Base-by-base conservation (phyloP, 2,329 filamentous ascomycete species). In the Decorospora gaudefroyi region DNA sequence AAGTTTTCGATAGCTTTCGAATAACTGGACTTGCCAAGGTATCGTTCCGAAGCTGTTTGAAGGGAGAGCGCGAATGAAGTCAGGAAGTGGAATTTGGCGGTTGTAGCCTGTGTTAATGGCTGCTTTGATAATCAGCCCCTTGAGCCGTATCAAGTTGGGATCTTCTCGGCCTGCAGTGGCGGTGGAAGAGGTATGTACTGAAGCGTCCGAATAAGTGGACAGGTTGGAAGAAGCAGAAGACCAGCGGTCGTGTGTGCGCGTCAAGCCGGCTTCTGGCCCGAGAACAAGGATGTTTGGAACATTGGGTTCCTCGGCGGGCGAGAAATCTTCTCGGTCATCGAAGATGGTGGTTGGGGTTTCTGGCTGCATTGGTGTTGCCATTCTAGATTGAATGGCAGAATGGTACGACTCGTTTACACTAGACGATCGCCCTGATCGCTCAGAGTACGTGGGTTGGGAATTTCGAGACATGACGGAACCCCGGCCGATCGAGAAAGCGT, bases 291-390 rank as follows among this genome's bases (percentile, higher is more conserved):
- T 96, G 62, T 96, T 95, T 4, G 90, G 91, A 41, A 90, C 81
- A 26, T 84, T 85, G 0, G 85, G 86, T 30, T 85, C 82, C 54
- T 88, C 88, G 9, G 67, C 59, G 42, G 92, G 88, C 0, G 90
- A 95, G 29, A 90, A 82, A 3, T 88, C 71, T 9, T 75, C 74
- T 0, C 87, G 90, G 64, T 97, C 91, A 68, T 96, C 92, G 59
- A 96, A 96, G 57, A 96, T 90, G 4, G 91, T 97, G 0, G 92
- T 92, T 0, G 91, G 91, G 0, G 91, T 97, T 72, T 97, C 92
- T 1, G 91, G 91, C 76, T 78, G 41, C 45, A 52, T 55, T 6
- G 59, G 49, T 1, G 55, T 49, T 23, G 62, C 55, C 32, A 55
- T 58, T 16, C 64, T 53, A 74, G 74, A 62, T 2, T 68, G 69